Base-by-base conservation (phyloP, 2,329 filamentous ascomycete genomes). In the Colletotrichum horii region DNA sequence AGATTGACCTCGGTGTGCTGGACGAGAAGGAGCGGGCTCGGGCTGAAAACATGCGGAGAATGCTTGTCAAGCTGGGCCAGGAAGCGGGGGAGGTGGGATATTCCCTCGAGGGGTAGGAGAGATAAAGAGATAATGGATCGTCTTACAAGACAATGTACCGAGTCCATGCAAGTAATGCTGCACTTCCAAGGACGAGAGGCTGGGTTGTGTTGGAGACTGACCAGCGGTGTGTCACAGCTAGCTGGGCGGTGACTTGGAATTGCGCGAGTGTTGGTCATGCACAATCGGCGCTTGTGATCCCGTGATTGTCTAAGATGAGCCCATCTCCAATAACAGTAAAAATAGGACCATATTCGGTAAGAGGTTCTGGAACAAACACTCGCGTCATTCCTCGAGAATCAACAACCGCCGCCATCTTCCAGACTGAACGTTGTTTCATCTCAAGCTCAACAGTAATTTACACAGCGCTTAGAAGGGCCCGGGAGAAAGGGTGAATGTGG, bases 11-110 rank as follows among this genome's bases (percentile, higher is more conserved):
- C 71, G 84, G 83, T 38, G 83, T 76, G 16, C 79, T 92, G 74
- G 82, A 79, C 8, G 87, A 85, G 77, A 83, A 79, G 62, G 82
- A 85, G 78, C 88, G 85, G 77, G 79, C 79, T 79, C 85, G 88
- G 78, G 93, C 93, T 1, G 89, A 91, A 82, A 89, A 80, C 28
- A 95, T 95, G 93, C 89, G 92, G 76, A 85, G 86, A 75, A 87
- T 90, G 66, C 83, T 95, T 75, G 87, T 94, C 52, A 87, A 87
- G 77, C 84, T 95, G 88, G 94, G 93, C 16, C 85, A 83, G 72
- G 89, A 88, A 79, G 90, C 88, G 80, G 90, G 89, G 26, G 87
- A 92, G 78, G 91, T 94, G 38, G 93, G 92, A 22, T 95, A 88
- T 80, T 93, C 91, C 26, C 86, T 92, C 75, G 82, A 88, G 76